Conservation (phyloP, 1,284 basidiomycete species). For the Ceratobasidium sp. region DNA sequence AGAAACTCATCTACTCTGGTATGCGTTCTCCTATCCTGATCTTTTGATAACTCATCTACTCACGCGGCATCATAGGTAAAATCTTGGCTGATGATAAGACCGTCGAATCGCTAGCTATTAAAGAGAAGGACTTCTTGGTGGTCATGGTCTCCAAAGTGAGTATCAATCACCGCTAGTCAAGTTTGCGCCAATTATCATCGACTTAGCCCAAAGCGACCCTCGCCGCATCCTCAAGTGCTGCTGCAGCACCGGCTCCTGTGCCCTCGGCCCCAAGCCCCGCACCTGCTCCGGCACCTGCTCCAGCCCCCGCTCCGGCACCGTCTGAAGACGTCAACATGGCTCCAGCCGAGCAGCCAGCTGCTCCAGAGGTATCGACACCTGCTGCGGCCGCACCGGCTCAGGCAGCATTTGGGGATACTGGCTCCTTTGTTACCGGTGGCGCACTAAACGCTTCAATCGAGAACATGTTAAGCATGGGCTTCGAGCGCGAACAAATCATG, state of each 20-base stretch:
- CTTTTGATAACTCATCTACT: constrained; percentile 7
- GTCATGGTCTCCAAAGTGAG: constrained; percentile 97
- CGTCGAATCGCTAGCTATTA: constrained; percentile 89
- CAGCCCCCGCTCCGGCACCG: constrained; percentile 57
- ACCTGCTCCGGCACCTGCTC: constrained; percentile 56
- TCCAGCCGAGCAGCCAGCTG: constrained; percentile 54
- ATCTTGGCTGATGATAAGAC: constrained; percentile 91
- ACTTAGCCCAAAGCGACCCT: constrained; percentile 54
- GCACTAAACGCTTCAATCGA: constrained; percentile 80
- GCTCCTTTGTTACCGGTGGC: constrained; percentile 78
- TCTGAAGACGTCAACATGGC: constrained; percentile 52
- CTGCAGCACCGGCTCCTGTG: constrained; percentile 55
- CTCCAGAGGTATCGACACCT: constrained; percentile 58
- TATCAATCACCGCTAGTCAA: constrained; percentile 22
- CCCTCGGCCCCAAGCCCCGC: constrained; percentile 57
- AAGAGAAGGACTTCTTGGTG: constrained; percentile 99
- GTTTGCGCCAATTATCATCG: not conserved
- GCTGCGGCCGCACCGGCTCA: constrained; percentile 53
- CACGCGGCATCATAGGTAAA: constrained; percentile 74
- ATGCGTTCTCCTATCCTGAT: constrained; percentile 43
- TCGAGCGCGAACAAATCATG: constrained; percentile 86
- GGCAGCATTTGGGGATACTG: constrained; percentile 63
- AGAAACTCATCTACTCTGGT: constrained; percentile 98
- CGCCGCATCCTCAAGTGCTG: constrained; percentile 57
- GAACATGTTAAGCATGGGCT: constrained; percentile 96